Conservation (phyloP, 768 basidiomycete species). For the Hygrophoropsis aurantiaca region DNA sequence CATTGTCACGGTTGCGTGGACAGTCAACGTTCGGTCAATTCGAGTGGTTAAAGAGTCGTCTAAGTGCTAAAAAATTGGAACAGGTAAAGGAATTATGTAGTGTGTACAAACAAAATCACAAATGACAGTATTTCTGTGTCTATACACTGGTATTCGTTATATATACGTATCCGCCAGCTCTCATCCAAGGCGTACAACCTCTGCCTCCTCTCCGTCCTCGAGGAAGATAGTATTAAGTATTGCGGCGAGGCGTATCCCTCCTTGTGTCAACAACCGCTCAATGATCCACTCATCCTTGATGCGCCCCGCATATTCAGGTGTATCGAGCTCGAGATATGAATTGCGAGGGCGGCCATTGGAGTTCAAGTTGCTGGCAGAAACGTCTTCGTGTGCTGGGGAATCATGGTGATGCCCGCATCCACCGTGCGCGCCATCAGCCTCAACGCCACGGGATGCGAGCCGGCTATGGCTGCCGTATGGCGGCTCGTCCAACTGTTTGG, state of each 20-base stretch:
- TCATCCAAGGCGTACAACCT: no score
- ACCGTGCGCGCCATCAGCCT: slow-evolving; percentile 5
- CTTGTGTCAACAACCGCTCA: slow-evolving; percentile 82
- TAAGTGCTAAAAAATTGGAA: no score
- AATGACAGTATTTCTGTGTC: no score
- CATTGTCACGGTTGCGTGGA: no score
- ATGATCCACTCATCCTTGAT: slow-evolving; percentile 69
- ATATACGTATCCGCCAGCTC: no score
- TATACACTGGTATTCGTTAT: no score
- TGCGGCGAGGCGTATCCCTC: slow-evolving; percentile 80
- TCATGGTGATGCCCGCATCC: slow-evolving; percentile 1
- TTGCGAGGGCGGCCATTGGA: slow-evolving; percentile 18
- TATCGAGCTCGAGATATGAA: slow-evolving; percentile 71
- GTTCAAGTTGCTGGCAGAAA: not conserved
- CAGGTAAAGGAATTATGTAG: no score
- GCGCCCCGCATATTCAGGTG: slow-evolving; percentile 71
- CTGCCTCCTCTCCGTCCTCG: slow-evolving; percentile 16
- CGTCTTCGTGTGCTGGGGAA: not conserved
- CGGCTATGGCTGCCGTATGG: slow-evolving; percentile 32
- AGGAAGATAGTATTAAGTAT: slow-evolving; percentile 75
- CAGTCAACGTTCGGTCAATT: no score
- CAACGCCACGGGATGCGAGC: slow-evolving; percentile 10
- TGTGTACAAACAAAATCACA: no score
- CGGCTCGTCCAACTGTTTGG: slow-evolving; percentile 59
- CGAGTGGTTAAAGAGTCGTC: no score